Evolutionary conservation across 192 early-diverging fungal species (phyloP), one percentile per base, ranked within the genome.

Genomic region (Entomortierella parvispora): DNA sequence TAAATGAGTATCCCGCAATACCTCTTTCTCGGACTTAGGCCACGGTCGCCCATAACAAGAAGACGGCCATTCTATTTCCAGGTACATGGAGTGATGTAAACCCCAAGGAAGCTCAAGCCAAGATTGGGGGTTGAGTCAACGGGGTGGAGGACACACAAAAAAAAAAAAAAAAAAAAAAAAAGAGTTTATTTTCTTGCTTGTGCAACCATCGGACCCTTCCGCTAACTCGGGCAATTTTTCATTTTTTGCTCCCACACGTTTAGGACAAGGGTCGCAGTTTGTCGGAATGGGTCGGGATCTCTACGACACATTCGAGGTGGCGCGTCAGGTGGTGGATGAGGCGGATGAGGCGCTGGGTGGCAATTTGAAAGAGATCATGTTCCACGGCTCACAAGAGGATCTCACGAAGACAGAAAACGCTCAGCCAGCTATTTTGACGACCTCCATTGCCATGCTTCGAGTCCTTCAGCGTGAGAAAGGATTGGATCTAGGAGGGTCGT

Each of bases 251-350:
- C 20, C 1, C 18, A 18, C 34, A 40, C 31, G 40, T 48, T 44
- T 62, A 84, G 93, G 93, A 14, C 93, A 94, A 75, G 93, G 93
- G 46, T 90, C 93, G 12, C 93, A 94, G 76, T 93, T 88, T 83
- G 86, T 93, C 69, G 94, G 97, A 47, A 99, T 99, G 97, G 95
- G 94, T 8, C 83, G 82, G 68, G 97, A 97, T 81, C 81, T 99
- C 26, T 95, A 92, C 59, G 84, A 90, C 20, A 74, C 82, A 34
- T 97, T 89, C 49, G 47, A 88, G 11, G 88, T 85, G 4, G 92
- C 97, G 15, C 90, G 89, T 44, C 83, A 84, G 23, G 92, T 95
- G 0, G 92, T 99, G 65, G 95, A 97, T 51, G 94, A 96, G 70
- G 93, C 87, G 20, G 93, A 99, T 55, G 91, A 93, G 9, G 90